Base-by-base conservation (phyloP, 179 eudicot genomes). In the Camellia oleifera region DNA sequence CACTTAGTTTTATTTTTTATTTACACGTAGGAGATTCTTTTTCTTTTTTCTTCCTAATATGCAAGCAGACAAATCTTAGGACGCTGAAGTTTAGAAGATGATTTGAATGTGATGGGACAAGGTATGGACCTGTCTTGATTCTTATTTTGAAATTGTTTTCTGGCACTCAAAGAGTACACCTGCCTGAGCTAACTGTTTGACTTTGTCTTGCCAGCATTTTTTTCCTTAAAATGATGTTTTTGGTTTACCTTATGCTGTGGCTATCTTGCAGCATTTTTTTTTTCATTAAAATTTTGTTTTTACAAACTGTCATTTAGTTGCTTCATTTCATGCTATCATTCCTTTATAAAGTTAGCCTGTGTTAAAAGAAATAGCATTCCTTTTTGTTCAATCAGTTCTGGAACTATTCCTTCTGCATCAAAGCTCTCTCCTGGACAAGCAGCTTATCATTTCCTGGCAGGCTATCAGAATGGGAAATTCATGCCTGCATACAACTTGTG, bases 371-470 rank as follows among this genome's bases (percentile, higher is more conserved):
- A 53, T 18, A 20, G 10, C 50, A 20, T 13, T 79, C 44, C 11
- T 23, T 45, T 56, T 32, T 46, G 44, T 68, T 69, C 46, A 57
- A 61, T 72, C 82, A 83, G 82, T 75, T 83, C 82, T 72, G 80
- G 80, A 61, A 64, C 69, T 4, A 69, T 79, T 45, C 85, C 85
- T 50, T 61, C 65, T 48, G 58, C 60, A 5, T 75, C 85, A 62
- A 83, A 75, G 52, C 77, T 83, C 44, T 79, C 85, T 75, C 80
- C 82, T 61, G 82, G 85, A 58, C 85, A 83, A 76, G 82, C 82
- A 53, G 85, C 82, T 50, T 83, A 79, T 79, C 82, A 75, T 56
- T 83, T 83, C 66, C 82, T 79, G 64, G 85, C 80, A 32, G 85
- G 85, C n/a, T 76, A 69, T 70, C 77, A 79, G 77, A 76, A 79